Percentiles rank a stretch among this genome's conserved stretches.
These are phyloP conservation scores for Staphylotrichum tortipilum DNA, from an alignment of 495 filamentous ascomycete species.

Conservation along the genomic window DNA sequence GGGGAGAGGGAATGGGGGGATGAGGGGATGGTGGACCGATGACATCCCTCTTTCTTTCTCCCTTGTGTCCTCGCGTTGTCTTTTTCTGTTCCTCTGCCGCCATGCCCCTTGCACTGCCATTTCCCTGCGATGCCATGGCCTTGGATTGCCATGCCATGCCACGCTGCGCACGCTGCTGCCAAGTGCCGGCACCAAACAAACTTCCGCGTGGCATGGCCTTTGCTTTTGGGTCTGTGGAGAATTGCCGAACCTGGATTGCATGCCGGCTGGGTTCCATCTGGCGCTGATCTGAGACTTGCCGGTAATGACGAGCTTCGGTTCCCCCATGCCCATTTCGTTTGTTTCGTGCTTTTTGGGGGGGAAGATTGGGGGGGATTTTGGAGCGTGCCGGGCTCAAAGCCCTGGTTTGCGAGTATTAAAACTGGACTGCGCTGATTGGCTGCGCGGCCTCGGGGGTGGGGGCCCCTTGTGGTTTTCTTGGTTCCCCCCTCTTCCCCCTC, in stretches of 20 bases:
- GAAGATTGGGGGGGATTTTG: neutral
- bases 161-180: no score
- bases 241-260: neutral
- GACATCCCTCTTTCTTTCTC: no score
- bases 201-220: no score
- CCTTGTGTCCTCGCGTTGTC: no score
- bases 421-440: constrained; percentile 2
- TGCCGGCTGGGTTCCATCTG: constrained; percentile 2
- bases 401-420: neutral
- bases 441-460: neutral
- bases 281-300: constrained; percentile 1
- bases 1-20: no score
- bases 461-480: constrained; percentile 10
- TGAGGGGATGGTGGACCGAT: no score
- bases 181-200: neutral
- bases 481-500: constrained; percentile 1
- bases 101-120: no score
- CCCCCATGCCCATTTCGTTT: neutral
- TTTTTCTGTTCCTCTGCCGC: no score
- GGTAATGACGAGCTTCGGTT: constrained; percentile 2
- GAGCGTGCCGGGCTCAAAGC: neutral
- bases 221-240: neutral
- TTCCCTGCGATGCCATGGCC: no score
- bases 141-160: no score
- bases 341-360: constrained; percentile 2